Conservation (phyloP, 768 basidiomycete species). For the Boletus barrowsii region DNA sequence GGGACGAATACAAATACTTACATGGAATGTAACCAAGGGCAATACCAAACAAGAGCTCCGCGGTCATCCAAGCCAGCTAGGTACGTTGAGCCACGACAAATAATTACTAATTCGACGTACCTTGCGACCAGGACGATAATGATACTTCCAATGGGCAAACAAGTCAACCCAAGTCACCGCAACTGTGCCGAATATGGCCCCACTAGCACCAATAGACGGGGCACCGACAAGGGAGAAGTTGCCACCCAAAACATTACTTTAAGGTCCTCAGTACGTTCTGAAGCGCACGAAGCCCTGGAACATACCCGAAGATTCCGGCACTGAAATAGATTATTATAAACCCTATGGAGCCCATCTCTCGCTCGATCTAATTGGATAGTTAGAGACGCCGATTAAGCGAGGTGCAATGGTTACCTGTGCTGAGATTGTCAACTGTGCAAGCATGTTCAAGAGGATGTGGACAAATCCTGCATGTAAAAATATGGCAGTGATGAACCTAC, state of each 20-base stretch:
- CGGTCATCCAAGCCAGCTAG: conserved; percentile 77
- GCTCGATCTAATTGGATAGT: conserved; percentile 60
- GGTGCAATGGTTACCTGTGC: conserved; percentile 52
- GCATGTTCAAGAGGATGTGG: conserved; percentile 88
- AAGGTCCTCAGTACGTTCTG: background rate
- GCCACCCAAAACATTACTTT: conserved; percentile 82
- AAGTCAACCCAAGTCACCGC: conserved; percentile 88
- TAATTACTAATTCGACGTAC: conserved; percentile 35
- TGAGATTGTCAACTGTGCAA: conserved; percentile 78
- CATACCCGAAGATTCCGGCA: conserved; percentile 88
- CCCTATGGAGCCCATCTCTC: conserved; percentile 85
- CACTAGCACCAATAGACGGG: conserved; percentile 89
- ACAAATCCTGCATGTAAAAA: conserved; percentile 96
- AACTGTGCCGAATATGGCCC: conserved; percentile 87
- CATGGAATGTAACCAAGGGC: conserved; percentile 83
- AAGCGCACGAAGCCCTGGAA: background rate
- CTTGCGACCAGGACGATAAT: conserved; percentile 77
- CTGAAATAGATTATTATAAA: conserved; percentile 87
- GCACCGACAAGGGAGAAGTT: conserved; percentile 89
- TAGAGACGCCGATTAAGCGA: background rate
- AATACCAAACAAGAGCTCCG: conserved; percentile 85
- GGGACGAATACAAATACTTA: conserved; percentile 34
- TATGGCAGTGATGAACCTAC: conserved; percentile 81
- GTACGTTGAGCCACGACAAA: background rate
- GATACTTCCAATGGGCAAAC: conserved; percentile 88